A percentile compares a stretch with the other conserved stretches of the same genome.
These are phyloP conservation scores for Candida tetrigidarum DNA, from an alignment of 1,139 yeast species.

Conservation along the genomic window DNA sequence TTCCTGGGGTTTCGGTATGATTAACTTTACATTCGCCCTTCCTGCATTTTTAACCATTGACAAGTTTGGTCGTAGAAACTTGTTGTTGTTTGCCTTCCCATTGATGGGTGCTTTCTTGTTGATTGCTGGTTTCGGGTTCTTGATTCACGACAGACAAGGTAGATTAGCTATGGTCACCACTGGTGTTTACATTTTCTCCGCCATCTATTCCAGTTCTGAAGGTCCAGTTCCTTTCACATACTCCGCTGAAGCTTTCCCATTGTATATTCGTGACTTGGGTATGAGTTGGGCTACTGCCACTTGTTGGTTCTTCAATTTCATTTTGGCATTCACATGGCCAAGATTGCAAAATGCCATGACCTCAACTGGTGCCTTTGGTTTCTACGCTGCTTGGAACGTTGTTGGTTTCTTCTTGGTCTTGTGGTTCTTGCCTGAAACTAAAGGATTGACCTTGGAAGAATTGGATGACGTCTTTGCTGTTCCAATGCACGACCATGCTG, in stretches of 20 bases:
- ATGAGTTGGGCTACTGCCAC: conserved; percentile 87
- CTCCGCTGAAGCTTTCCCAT: conserved; percentile 83
- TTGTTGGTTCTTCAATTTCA: conserved; percentile 84
- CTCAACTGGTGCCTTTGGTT: conserved; percentile 86
- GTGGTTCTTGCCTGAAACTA: conserved; percentile 72
- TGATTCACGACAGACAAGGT: conserved; percentile 47
- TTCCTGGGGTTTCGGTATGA: conserved; percentile 85
- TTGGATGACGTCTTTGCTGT: conserved; percentile 72
- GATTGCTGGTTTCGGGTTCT: conserved; percentile 78
- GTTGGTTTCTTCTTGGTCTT: conserved; percentile 72
- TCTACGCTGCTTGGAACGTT: conserved; percentile 87
- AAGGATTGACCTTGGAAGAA: conserved; percentile 70
- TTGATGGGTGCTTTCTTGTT: conserved; percentile 69
- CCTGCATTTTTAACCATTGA: conserved; percentile 88
- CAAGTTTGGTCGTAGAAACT: conserved; percentile 73
- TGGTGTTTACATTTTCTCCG: conserved; percentile 76
- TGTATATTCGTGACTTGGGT: conserved; percentile 83
- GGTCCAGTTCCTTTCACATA: conserved; percentile 93
- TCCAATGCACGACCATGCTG: conserved; percentile 56
- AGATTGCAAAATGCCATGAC: conserved; percentile 65
- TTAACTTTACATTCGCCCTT: conserved; percentile 79
- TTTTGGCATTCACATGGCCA: conserved; percentile 83
- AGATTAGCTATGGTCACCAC: conserved; percentile 60
- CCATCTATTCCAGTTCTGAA: conserved; percentile 82
- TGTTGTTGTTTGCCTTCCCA: conserved; percentile 77